Base-by-base conservation (phyloP, 2,329 filamentous ascomycete genomes). In the Macrophomina tecta region DNA sequence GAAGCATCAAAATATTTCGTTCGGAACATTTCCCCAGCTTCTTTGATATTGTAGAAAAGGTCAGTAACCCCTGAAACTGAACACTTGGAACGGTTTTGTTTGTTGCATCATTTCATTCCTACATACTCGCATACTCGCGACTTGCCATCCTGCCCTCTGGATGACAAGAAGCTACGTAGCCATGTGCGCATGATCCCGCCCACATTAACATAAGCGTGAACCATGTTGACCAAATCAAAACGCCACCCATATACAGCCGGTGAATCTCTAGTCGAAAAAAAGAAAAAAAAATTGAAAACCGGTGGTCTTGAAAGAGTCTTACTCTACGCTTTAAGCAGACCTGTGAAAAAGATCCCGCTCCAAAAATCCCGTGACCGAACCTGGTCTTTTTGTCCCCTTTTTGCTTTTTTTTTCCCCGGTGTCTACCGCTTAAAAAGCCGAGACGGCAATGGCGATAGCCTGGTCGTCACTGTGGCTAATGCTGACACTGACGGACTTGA, bases 381-480 rank as follows among this genome's bases (percentile, higher is more conserved):
- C 2, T 38, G 45, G 58, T 62, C 58, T 62, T 62, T 58, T 62
- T 62, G n/a, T 6, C 45, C n/a, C 38, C 42, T 18, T n/a, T n/a
- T 49, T 62, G 36, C 16, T 48, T 23, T 38, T 18, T 18, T 34
- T 3, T 34, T 60, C 16, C 34, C 9, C 1, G 18, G 14, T 23
- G 45, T 46, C 48, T 51, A 55, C 32, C 60, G 11, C 66, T 60
- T 87, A 93, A 75, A 95, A 91, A 66, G 88, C 90, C 65, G 93
- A 90, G 68, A 97, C 91, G 1, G 96, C 95, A 74, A 99, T 92
- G 53, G 95, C 94, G 75, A 98, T 94, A 69, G 95, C 94, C 81
- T 99, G 95, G 68, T 86, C 90, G 73, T 98, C 94, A 46, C 91
- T 95, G 82, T 99, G 96, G 73, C 94, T 97, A 76, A 99, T 97